A percentile compares a stretch with the other conserved stretches of the same genome.
phyloP scores from a whole-genome alignment of 176 grass and related monocot species.

The Melocanna baccifera region DNA sequence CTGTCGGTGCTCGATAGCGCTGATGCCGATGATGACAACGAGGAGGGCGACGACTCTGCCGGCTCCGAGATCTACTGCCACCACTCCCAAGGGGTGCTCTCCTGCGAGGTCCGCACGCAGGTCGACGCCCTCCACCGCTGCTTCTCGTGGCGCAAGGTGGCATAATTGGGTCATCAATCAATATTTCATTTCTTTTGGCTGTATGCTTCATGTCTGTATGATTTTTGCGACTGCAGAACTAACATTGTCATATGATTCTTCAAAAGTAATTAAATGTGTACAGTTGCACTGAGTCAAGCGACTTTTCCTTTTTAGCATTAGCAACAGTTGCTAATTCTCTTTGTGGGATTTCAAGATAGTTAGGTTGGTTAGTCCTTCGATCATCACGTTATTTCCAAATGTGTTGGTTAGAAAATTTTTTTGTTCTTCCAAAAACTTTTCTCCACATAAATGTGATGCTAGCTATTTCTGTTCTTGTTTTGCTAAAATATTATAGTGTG shows the following conservation, averaged over 20 bases:
- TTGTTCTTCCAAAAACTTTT: neutral
- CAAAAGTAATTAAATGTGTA: neutral
- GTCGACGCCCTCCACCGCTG: conserved; percentile 77
- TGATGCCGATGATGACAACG: conserved; percentile 34
- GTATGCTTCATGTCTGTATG: neutral
- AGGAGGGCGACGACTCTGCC: conserved; percentile 52
- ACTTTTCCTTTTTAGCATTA: neutral
- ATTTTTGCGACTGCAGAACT: neutral
- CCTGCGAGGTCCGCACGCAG: conserved; percentile 71
- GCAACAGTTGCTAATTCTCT: neutral
- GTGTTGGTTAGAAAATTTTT: neutral
- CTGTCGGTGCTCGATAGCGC: conserved; percentile 42
- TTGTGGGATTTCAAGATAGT: neutral
- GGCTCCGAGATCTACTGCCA: conserved; percentile 63
- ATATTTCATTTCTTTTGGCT: conserved; percentile 6
- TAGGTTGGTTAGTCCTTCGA: neutral
- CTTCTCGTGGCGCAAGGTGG: conserved; percentile 62
- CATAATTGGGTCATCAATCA: neutral
- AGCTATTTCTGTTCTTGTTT: neutral
- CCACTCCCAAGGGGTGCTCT: conserved; percentile 58
- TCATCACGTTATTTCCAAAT: neutral
- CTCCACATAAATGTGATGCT: neutral
- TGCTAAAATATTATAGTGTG: neutral
- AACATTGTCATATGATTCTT: neutral
- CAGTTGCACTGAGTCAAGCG: neutral